Percentiles rank a stretch among this genome's conserved stretches.
Conservation (phyloP, 495 filamentous ascomycete species). For the Hyaloscypha finlandica region DNA sequence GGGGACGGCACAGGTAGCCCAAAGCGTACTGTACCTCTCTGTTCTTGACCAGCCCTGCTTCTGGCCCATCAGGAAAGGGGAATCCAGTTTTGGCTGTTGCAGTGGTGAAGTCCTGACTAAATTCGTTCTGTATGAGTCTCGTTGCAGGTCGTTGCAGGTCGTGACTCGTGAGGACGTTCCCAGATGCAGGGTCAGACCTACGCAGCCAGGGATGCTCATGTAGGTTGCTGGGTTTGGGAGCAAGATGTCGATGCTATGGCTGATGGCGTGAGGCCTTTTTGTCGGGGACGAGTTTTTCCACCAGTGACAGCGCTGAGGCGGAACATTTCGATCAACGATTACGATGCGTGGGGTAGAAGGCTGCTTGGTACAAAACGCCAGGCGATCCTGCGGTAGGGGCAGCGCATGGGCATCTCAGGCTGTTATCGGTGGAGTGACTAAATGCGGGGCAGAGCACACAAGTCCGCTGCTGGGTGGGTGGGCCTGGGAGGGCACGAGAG, state of each 20-base stretch:
- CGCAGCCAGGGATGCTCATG: neutral
- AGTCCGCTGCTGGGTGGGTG: neutral
- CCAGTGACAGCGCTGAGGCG: constrained; percentile 7
- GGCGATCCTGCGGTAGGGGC: neutral
- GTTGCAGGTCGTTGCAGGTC: constrained; percentile 8
- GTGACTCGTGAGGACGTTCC: neutral
- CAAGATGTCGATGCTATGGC: constrained; percentile 12
- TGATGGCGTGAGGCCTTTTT: neutral
- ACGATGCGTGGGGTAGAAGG: constrained; percentile 26
- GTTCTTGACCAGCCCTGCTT: neutral
- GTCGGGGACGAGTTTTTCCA: constrained; percentile 30
- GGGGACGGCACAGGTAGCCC: neutral
- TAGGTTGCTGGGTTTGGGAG: constrained; percentile 14
- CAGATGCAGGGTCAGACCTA: constrained; percentile 18
- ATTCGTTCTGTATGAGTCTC: constrained; percentile 13
- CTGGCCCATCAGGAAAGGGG: neutral
- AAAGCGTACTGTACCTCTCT: neutral
- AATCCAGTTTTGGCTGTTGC: neutral
- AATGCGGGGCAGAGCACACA: constrained; percentile 1
- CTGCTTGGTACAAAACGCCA: constrained; percentile 7
- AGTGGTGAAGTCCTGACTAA: constrained; percentile 18
- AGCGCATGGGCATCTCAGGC: too few species aligned
- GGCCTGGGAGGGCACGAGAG: neutral
- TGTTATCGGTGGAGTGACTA: constrained; percentile 3
- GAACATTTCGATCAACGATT: constrained; percentile 22